These are phyloP conservation scores for Orychophragmus violaceus DNA, from an alignment of 345 rosid genomes.

Conservation along the genomic window DNA sequence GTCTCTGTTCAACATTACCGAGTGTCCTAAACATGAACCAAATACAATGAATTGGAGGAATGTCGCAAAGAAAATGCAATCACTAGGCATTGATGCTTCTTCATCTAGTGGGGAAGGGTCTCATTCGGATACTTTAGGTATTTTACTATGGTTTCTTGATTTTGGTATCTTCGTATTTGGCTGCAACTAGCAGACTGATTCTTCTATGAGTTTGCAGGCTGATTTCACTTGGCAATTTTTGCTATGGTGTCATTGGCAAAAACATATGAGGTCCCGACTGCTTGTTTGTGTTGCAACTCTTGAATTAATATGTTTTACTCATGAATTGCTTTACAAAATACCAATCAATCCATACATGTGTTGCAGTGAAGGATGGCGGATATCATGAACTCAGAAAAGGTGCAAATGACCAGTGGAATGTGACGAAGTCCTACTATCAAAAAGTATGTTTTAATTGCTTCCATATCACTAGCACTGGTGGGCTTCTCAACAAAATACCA, in stretches of 20 bases:
- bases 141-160: slow-evolving; percentile 7
- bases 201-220: slow-evolving; percentile 23
- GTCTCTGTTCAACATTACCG: slow-evolving; percentile 62
- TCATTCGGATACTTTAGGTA: slow-evolving; percentile 42
- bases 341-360: slow-evolving; percentile 15
- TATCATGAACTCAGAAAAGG: slow-evolving; percentile 52
- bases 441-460: slow-evolving; percentile 41
- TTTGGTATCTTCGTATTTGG: neutral
- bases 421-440: slow-evolving; percentile 53
- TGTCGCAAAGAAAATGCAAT: slow-evolving; percentile 74
- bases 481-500: neutral
- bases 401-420: slow-evolving; percentile 69
- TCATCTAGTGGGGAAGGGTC: slow-evolving; percentile 38
- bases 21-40: slow-evolving; percentile 61
- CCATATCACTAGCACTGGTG: neutral
- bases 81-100: slow-evolving; percentile 43
- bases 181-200: slow-evolving; percentile 20
- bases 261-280: slow-evolving; percentile 15
- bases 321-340: neutral
- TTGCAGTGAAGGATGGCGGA: slow-evolving; percentile 65
- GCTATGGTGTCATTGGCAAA: slow-evolving; percentile 30
- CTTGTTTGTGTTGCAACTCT: slow-evolving; percentile 10
- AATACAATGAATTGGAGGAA: slow-evolving; percentile 80
- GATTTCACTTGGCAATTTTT: slow-evolving; percentile 24
- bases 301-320: neutral